phyloP scores from a whole-genome alignment of 805 yeast species.

The Metschnikowia cubensis region DNA sequence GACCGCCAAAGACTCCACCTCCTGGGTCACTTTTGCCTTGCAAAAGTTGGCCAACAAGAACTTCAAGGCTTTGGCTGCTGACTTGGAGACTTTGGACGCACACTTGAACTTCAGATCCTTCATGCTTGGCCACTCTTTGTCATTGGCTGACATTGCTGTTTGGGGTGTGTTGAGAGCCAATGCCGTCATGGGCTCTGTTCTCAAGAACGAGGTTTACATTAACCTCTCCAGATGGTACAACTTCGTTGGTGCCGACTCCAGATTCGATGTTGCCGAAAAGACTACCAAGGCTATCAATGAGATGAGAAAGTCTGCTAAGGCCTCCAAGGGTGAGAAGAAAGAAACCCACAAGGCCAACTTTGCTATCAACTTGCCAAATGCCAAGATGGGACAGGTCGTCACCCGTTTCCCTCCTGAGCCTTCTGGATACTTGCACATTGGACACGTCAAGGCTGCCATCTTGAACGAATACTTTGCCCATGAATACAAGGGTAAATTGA shows the following conservation, averaged over 20 bases:
- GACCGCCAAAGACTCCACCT: conserved; percentile 19
- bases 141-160: conserved; percentile 78
- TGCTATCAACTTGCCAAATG: conserved; percentile 89
- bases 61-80: conserved; percentile 76
- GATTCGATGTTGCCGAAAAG: conserved; percentile 65
- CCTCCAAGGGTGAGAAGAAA: conserved; percentile 57
- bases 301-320: conserved; percentile 63
- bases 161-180: conserved; percentile 96
- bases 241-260: conserved; percentile 55
- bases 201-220: conserved; percentile 77
- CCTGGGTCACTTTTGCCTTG: conserved; percentile 70
- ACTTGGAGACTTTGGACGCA: conserved; percentile 75
- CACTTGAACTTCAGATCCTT: conserved; percentile 84
- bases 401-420: conserved; percentile 99
- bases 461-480: conserved; percentile 96
- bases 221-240: conserved; percentile 94
- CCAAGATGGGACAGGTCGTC: conserved; percentile 90
- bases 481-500: conserved; percentile 92
- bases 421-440: conserved; percentile 97
- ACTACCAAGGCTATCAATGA: conserved; percentile 69
- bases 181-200: conserved; percentile 85
- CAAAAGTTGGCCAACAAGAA: conserved; percentile 74
- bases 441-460: conserved; percentile 98
- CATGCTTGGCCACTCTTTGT: conserved; percentile 59
- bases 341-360: conserved; percentile 91